Evolutionary conservation across 345 rosid species (phyloP), one percentile per base, ranked within the genome.

Genomic region (Carallia brachiata): DNA sequence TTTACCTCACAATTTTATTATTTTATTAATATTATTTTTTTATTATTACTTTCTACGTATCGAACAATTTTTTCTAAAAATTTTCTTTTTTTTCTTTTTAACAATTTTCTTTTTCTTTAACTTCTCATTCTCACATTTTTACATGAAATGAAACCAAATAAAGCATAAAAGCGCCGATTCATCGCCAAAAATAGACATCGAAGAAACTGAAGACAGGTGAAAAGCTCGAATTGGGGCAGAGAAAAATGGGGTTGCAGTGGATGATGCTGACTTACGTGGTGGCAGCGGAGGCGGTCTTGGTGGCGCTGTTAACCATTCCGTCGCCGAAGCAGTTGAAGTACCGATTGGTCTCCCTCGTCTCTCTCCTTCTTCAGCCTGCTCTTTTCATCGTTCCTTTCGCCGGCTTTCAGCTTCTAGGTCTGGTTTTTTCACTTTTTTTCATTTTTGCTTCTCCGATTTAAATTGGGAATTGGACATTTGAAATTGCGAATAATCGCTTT

Each of bases 161-260:
- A 23, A 23, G 23, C 23, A 23, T 23, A 23, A 23, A 23, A 0
- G 23, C 4, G 10, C 4, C 17, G 16, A 39, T 37, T 62, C 17
- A 19, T 27, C 9, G 0, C 15, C 9, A 5, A 44, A 63, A 1
- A 1, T 44, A 9, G 1, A 13, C 44, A 4, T 1, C 4, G 17
- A 47, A 67, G 15, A 53, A 40, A 10, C 15, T 13, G 48, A 44
- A 44, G 23, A 39, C 4, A 16, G 1, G 53, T 19, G 36, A 1
- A 16, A 2, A 44, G 48, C 48, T 44, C 0, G 13, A 23, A 47
- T 6, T 34, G 40, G 27, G 0, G 2, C 17, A 16, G 50, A 12
- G 7, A 18, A 39, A n/a, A 81, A 91, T 92, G 97, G 97, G 84
- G 75, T 77, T 92, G 83, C 97, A 92, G 80, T 92, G 97, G 97